phyloP scores from a whole-genome alignment of 192 early-diverging fungal species.

The Haplosporangium gracile region DNA sequence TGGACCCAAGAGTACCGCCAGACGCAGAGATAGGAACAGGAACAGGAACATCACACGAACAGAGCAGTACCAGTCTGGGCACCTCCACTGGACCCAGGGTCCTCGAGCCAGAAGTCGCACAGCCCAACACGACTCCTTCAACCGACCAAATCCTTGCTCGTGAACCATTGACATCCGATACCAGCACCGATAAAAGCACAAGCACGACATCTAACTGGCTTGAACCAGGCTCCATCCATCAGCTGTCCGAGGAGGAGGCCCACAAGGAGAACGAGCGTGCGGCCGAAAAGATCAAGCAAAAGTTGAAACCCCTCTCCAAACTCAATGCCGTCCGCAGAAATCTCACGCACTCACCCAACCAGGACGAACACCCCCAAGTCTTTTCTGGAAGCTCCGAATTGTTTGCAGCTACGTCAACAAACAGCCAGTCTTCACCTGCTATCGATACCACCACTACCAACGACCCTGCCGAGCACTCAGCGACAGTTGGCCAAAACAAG shows the following conservation, averaged over 20 bases:
- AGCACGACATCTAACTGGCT: background rate
- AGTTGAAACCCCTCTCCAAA: constrained; percentile 23
- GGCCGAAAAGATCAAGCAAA: constrained; percentile 32
- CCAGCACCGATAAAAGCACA: background rate
- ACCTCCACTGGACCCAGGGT: background rate
- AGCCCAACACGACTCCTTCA: background rate
- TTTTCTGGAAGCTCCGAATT: background rate
- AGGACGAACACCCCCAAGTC: background rate
- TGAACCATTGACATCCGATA: background rate
- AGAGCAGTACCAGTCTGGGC: background rate
- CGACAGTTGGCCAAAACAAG: background rate
- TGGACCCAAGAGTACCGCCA: background rate
- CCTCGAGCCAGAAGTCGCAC: background rate
- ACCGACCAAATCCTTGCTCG: background rate
- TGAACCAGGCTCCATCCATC: background rate
- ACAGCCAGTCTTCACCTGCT: background rate
- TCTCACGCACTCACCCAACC: background rate
- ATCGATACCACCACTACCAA: background rate
- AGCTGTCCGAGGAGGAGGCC: constrained; percentile 20
- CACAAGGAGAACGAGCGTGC: constrained; percentile 26
- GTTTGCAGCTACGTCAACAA: background rate
- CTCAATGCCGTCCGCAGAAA: constrained; percentile 12
- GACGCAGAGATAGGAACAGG: background rate
- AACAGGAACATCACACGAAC: background rate
- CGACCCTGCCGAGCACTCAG: background rate